Base-by-base conservation (phyloP, 2,329 filamentous ascomycete genomes). In the Paraphoma chrysanthemicola region DNA sequence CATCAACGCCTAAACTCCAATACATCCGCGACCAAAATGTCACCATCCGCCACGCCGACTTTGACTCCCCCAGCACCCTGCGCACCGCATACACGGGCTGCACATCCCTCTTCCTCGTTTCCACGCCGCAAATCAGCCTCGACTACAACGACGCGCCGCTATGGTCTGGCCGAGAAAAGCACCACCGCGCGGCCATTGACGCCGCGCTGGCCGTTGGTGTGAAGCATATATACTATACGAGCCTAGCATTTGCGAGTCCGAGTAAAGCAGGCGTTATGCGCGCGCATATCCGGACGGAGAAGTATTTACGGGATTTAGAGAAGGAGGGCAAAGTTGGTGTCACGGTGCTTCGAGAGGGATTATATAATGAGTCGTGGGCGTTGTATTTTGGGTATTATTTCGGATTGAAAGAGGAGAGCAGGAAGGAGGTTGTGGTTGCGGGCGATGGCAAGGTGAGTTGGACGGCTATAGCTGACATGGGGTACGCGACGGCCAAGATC, bases 331-430 rank as follows among this genome's bases (percentile, higher is more conserved):
- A 62, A 8, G 54, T 67, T 1, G 46, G 59, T 0, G 74, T 70
- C 5, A 81, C 79, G 0, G 64, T 81, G 5, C 66, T 82, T 0
- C 66, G 80, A 0, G 78, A 82, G 55, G 80, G 80, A 0, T 50
- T 82, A 53, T 81, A 82, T 53, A 80, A 78, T 44, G 79, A 82
- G 65, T 77, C 72, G 51, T 82, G 80, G 80, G 80, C 79, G 6
- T 60, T 82, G 17, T 81, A 82, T 56, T 73, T 81, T 17, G 80
- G 80, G 0, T 79, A 82, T 51, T 81, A 77, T 46, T 74, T 74
- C 11, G 59, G 59, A 0, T 41, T 74, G 1, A 69, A 68, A 9
- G 56, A 69, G 2, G 79, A 81, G 39, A 62, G 63, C 0, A 62
- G 79, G 48, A 66, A 42, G 0, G 75, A 79, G 39, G 68, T 81